These are phyloP conservation scores for Xerocomus brunneocitrinus DNA, from an alignment of 768 basidiomycete genomes.

Conservation along the genomic window DNA sequence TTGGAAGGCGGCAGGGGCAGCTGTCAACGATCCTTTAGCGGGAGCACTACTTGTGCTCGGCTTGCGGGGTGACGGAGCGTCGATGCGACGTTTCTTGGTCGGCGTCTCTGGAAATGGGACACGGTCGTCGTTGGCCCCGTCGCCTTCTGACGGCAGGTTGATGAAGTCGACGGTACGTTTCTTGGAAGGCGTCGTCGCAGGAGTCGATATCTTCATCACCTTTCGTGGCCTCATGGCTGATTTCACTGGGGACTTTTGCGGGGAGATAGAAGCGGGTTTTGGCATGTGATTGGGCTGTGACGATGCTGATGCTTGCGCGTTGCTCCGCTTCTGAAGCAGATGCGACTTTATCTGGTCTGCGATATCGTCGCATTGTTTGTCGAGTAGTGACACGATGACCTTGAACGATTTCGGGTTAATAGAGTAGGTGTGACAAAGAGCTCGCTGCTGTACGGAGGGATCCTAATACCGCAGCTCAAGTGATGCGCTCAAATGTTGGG, in stretches of 20 bases:
- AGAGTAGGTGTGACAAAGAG: slow-evolving; percentile 15
- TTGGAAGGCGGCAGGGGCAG: slow-evolving; percentile 16
- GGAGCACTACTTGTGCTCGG: slow-evolving; percentile 12
- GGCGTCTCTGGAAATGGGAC: slow-evolving; percentile 38
- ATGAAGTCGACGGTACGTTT: slow-evolving; percentile 31
- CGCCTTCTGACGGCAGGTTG: slow-evolving; percentile 4
- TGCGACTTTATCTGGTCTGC: slow-evolving; percentile 21
- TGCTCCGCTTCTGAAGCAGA: slow-evolving; percentile 4
- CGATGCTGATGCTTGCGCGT: neutral
- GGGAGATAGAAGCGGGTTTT: slow-evolving; percentile 4
- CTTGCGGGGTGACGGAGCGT: slow-evolving; percentile 13
- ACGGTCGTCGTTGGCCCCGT: slow-evolving; percentile 26
- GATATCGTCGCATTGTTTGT: slow-evolving; percentile 24
- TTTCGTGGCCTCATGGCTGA: slow-evolving; percentile 14
- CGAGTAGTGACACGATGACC: slow-evolving; percentile 14
- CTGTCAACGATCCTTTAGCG: neutral
- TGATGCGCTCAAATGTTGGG: neutral
- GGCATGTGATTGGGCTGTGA: neutral
- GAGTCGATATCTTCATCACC: neutral
- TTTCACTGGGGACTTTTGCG: slow-evolving; percentile 20
- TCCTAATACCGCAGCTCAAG: slow-evolving; percentile 11
- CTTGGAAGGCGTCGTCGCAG: slow-evolving; percentile 17
- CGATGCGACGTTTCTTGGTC: slow-evolving; percentile 37
- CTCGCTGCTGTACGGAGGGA: slow-evolving; percentile 18
- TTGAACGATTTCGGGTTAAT: slow-evolving; percentile 17